Conservation (phyloP, 352 stramenopile species). For the Thalassiosira hispida region DNA sequence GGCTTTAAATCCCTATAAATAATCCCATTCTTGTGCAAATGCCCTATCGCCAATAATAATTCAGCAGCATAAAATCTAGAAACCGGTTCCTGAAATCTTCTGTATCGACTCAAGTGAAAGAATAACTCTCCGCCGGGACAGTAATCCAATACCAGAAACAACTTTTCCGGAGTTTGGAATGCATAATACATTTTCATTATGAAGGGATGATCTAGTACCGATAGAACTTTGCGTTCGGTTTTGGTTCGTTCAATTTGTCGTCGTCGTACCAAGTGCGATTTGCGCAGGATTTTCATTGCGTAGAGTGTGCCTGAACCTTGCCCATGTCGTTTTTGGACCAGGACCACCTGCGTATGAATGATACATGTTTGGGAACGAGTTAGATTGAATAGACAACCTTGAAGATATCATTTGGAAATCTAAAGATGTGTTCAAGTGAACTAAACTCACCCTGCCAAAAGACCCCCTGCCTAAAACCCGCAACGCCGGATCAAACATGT, state of each 20-base stretch:
- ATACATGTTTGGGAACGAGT: not conserved
- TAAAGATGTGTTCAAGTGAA: too few relatives aligned
- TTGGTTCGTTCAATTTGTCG: constrained; percentile 97
- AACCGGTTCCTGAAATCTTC: constrained; percentile 95
- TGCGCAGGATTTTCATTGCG: constrained; percentile 88
- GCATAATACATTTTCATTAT: constrained; percentile 97
- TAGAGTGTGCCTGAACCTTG: constrained; percentile 73
- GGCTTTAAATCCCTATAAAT: constrained; percentile 87
- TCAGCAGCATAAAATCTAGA: constrained; percentile 85
- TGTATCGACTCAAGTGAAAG: constrained; percentile 95
- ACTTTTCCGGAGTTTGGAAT: constrained; percentile 96
- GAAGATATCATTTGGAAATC: not conserved
- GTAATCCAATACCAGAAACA: constrained; percentile 99
- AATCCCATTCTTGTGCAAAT: constrained; percentile 83
- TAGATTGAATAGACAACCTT: not conserved
- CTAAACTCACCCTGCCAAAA: constrained; percentile 85
- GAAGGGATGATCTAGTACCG: constrained; percentile 95
- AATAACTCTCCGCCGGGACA: constrained; percentile 97
- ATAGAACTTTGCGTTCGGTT: constrained; percentile 95
- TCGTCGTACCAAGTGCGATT: constrained; percentile 92
- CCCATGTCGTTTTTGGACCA: constrained; percentile 80
- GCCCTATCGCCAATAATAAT: constrained; percentile 77
- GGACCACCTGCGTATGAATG: constrained; percentile 64
- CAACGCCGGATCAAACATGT: constrained; percentile 82
- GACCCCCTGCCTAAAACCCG: constrained; percentile 84